Base-by-base conservation (phyloP, 164 flowering plant genomes). In the Liquidambar formosana region DNA sequence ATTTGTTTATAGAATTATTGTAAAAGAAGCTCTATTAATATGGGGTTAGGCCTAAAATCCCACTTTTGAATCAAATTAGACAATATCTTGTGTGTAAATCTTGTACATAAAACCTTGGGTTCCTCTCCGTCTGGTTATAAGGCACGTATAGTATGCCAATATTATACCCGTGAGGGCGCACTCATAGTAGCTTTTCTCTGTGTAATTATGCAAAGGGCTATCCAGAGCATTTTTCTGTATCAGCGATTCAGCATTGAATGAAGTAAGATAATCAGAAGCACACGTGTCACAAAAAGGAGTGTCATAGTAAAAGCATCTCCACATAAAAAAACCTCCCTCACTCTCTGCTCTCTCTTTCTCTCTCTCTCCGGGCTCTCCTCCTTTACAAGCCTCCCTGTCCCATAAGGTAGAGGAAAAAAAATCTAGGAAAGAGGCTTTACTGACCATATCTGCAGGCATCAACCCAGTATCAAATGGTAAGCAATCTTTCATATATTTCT, bases 261-360 rank as follows among this genome's bases (percentile, higher is more conserved):
- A 68, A 64, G 69, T 51, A 26, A 76, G 70, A 72, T 66, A 61
- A 78, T 72, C 53, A 45, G 67, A n/a, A 58, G 57, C 46, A 58
- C 64, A 79, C 82, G 78, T 79, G 80, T 76, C 82, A 61, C 69
- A 26, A 27, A 44, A 59, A 64, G 59, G 61, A 68, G 71, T 49
- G 38, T n/a, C 70, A 14, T 57, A 53, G 57, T 65, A 74, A 74
- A 64, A 16, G 67, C 68, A 65, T 64, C 63, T 71, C 21, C 48
- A 19, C 14, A 8, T 49, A 13, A 26, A n/a, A 10, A n/a, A n/a
- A n/a, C n/a, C n/a, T n/a, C n/a, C n/a, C n/a, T n/a, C n/a, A 16
- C 22, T 19, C 23, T 13, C 28, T 27, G 54, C 66, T 49, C 13
- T 61, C 64, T 64, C 70, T 61, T 54, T 70, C 69, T 58, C 66